Base-by-base conservation (phyloP, 139 green algal species). In the Mesostigma viride region DNA sequence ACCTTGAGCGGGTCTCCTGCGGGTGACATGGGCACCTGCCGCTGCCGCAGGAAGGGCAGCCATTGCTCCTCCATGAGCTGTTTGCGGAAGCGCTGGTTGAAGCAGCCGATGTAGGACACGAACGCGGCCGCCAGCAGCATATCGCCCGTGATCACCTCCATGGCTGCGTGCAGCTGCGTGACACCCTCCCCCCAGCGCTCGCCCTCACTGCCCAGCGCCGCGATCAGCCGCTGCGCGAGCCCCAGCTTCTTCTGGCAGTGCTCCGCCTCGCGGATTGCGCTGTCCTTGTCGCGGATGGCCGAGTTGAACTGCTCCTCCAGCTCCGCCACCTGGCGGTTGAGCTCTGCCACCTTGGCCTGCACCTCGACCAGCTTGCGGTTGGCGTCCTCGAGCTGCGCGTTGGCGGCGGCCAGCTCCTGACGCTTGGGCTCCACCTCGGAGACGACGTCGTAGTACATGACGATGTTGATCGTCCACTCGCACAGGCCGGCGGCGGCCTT, bases 361-460 rank as follows among this genome's bases (percentile, higher is more conserved):
- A 72, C 28, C 24, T 58, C 65, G 3, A 17, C 78, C 32, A 96
- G 84, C 83, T 95, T 95, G 59, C 85, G 84, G 80, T 89, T 94
- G 51, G 90, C 89, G 6, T 34, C 66, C 22, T 88, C 83, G 45
- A 96, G 79, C 65, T 85, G 85, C 65, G 76, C 78, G 77, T 95
- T 95, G 34, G 89, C 90, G 31, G 92, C 87, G 6, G 75, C 82
- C 47, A 95, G 75, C 0, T 80, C 81, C 4, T 74, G 76, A 62
- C 88, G 88, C 79, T 95, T 96, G 64, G 89, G 89, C 0, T 83
- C 86, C 17, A 96, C 89, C 30, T 95, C 85, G 79, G 94, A 83
- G 76, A 94, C 94, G 60, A 96, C 90, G 45, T 87, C 77, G 85
- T 89, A 91, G 79, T 95, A 96, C n/a, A n/a, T n/a, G n/a, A n/a